Conservation (phyloP, 345 rosid species). For the Brassica nigra region DNA sequence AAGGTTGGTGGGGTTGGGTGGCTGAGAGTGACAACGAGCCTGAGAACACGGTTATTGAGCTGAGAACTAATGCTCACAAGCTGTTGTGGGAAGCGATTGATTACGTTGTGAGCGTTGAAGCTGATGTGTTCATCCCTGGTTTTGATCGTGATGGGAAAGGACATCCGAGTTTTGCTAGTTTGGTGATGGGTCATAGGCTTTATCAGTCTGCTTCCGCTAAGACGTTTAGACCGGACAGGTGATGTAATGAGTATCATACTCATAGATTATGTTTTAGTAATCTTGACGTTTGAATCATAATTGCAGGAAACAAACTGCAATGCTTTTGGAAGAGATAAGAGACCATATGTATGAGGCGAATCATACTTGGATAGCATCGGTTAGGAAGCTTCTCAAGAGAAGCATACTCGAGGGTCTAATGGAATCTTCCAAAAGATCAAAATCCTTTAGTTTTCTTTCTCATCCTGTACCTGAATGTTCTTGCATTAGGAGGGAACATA, state of each 20-base stretch:
- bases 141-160: slow-evolving; percentile 94
- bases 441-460: slow-evolving; percentile 65
- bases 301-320: slow-evolving; percentile 62
- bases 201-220: slow-evolving; percentile 83
- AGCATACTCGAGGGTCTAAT: slow-evolving; percentile 71
- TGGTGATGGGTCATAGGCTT: slow-evolving; percentile 94
- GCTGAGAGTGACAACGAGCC: slow-evolving; percentile 99
- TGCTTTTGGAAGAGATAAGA: slow-evolving; percentile 66
- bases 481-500: slow-evolving; percentile 47
- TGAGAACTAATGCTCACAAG: slow-evolving; percentile 96
- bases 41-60: slow-evolving; percentile 89
- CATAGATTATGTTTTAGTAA: background rate
- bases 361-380: slow-evolving; percentile 74
- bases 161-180: slow-evolving; percentile 86
- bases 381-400: slow-evolving; percentile 66
- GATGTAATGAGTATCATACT: slow-evolving; percentile 22
- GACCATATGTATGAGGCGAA: slow-evolving; percentile 81
- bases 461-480: slow-evolving; percentile 94
- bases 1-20: slow-evolving; percentile 99
- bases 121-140: slow-evolving; percentile 89
- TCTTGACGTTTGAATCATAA: background rate
- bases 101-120: slow-evolving; percentile 79
- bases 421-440: slow-evolving; percentile 59
- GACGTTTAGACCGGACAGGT: slow-evolving; percentile 93
- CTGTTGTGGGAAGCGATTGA: slow-evolving; percentile 96